A percentile compares a stretch with the other conserved stretches of the same genome.
These are phyloP conservation scores for Echinochloa phyllopogon DNA, from an alignment of 176 grass and related monocot species.

Conservation along the genomic window DNA sequence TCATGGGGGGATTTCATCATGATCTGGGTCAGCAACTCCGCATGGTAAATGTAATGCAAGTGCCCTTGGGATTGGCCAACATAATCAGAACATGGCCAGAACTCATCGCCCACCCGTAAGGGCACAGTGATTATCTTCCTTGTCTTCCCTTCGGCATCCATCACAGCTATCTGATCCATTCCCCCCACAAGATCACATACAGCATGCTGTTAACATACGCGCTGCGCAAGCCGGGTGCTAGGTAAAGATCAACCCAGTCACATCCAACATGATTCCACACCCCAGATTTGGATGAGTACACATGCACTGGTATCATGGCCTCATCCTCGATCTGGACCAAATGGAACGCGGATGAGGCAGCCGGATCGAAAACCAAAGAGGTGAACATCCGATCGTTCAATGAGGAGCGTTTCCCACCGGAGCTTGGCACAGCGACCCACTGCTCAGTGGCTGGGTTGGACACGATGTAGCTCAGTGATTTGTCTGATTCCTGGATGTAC, in stretches of 20 bases:
- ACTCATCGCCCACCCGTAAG: not conserved
- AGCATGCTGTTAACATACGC: not conserved
- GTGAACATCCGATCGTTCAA: too few species aligned
- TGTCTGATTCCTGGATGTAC: not conserved
- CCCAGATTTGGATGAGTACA: slow-evolving; percentile 19
- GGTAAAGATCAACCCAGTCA: not conserved
- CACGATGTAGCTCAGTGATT: not conserved
- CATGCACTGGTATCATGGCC: not conserved
- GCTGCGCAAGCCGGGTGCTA: not conserved
- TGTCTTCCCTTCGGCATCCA: not conserved
- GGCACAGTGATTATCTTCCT: not conserved
- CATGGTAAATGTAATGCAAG: not conserved
- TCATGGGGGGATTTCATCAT: too few species aligned
- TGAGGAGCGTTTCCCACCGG: too few species aligned
- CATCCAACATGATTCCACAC: not conserved
- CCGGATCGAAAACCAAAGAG: not conserved
- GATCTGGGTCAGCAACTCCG: too few species aligned
- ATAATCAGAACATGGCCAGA: not conserved
- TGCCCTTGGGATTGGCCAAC: not conserved
- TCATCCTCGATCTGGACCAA: not conserved
- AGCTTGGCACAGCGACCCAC: not conserved
- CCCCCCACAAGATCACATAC: not conserved
- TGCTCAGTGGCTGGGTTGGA: not conserved
- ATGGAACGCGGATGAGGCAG: not conserved
- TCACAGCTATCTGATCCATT: not conserved